Percentiles rank a stretch among this genome's conserved stretches.
phyloP scores from a whole-genome alignment of 441 rosid species.

The Bruguiera hainesii region DNA sequence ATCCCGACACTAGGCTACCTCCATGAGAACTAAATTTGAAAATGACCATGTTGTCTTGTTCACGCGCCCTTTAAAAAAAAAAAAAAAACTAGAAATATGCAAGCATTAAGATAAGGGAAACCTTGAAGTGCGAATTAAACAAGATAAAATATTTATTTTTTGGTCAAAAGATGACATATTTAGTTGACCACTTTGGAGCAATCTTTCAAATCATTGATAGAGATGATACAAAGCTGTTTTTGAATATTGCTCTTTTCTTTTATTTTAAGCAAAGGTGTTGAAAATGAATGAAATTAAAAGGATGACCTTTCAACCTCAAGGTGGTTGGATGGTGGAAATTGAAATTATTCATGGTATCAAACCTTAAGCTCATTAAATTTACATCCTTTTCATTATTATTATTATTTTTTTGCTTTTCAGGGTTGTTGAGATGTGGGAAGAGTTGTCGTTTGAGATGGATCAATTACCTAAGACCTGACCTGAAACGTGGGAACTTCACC shows the following conservation, averaged over 20 bases:
- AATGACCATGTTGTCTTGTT: too few relatives aligned
- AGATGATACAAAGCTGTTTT: neutral
- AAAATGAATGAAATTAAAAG: neutral
- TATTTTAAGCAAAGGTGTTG: conserved; percentile 1
- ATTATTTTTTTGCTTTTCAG: conserved; percentile 23
- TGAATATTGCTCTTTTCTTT: too few relatives aligned
- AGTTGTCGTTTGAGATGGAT: conserved; percentile 78
- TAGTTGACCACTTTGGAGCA: too few relatives aligned
- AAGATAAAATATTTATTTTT: too few relatives aligned
- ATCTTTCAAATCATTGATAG: neutral
- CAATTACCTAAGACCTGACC: conserved; percentile 66
- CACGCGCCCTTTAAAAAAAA: too few relatives aligned
- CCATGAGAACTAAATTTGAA: too few relatives aligned
- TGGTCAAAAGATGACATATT: too few relatives aligned
- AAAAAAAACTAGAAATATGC: neutral
- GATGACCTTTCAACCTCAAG: conserved; percentile 4
- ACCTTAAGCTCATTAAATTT: neutral
- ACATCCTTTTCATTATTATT: neutral
- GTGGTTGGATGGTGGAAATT: neutral
- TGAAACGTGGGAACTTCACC: conserved; percentile 62
- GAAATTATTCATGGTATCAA: neutral
- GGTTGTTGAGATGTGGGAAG: conserved; percentile 65
- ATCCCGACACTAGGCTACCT: too few relatives aligned
- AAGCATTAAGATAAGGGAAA: neutral
- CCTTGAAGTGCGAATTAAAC: too few relatives aligned